Base-by-base conservation (phyloP, 129 eudicot species). In the Gnaphalium uliginosum region DNA sequence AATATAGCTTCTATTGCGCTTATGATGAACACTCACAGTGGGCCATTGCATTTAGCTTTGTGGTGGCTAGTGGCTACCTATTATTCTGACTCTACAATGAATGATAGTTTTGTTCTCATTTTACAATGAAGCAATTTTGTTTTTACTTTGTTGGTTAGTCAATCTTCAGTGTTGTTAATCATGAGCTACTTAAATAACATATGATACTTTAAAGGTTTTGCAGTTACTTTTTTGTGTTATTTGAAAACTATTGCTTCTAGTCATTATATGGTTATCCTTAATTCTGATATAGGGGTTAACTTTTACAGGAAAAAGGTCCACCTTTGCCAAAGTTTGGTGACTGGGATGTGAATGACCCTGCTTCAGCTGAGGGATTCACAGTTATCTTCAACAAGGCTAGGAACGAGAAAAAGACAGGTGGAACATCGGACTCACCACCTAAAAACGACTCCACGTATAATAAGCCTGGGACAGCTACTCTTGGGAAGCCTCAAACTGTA, bases 261-360 rank as follows among this genome's bases (percentile, higher is more conserved):
- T 46, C n/a, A 46, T 46, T 46, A 46, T 0, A 3, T 13, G 3
- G 53, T 46, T 46, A 46, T 46, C 53, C 1, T 46, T 46, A 21
- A 6, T 56, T 8, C 51, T 33, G 46, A 37, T 15, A 59, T 61
- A 75, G 64, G 66, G 27, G 37, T 53, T 25, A 51, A 60, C 43
- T 11, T 65, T 30, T 68, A 57, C 87, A 90, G 93, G 96, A 90
- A 75, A 87, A 84, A 69, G 96, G 93, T 69, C 84, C 80, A 81
- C 96, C 96, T 53, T 80, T 90, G 85, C 96, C 96, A 33, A 87
- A 90, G 85, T 90, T 90, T 78, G 96, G 96, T 77, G 96, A 90
- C 79, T 90, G 96, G 96, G 96, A 90, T 68, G 96, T 87, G 57
- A 90, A 90, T 50, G 93, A 90, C 74, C 96, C 96, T 48, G 90